Base-by-base conservation (phyloP, 2,329 filamentous ascomycete genomes). In the Cordyceps militaris region DNA sequence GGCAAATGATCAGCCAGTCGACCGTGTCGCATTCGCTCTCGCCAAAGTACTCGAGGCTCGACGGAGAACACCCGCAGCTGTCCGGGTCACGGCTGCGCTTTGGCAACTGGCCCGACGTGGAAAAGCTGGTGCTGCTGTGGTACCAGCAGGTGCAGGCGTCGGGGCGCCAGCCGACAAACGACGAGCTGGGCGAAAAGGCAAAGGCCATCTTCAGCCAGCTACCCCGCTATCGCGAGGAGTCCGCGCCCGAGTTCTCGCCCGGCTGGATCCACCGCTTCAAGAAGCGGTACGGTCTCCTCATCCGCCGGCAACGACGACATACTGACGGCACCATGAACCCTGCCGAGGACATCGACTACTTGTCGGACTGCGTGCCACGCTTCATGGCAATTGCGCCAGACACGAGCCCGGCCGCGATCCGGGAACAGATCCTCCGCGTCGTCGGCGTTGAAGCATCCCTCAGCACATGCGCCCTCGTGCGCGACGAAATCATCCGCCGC, bases 241-340 rank as follows among this genome's bases (percentile, higher is more conserved):
- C 70, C n/a, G 72, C 81, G 1, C 82, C 82, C 48, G 82, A 85
- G 67, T 85, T 85, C 66, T 84, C 81, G 0, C 82, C 82, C 0
- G 82, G 82, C 42, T 85, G 82, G 82, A 84, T 85, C 59, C 82
- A 85, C 63, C 76, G 82, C 36, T 85, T 85, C 71, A 85, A 85
- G 70, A 84, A 84, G 67, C 76, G 82, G 11, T 85, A 85, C 59
- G 81, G 81, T 0, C 72, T 85, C 16, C 71, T 85, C 19, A 77
- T 84, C 48, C 69, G 81, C 36, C 78, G 81, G 53, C 80, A 83
- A 63, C 77, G 81, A 21, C 76, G 80, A 0, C 77, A 78, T 62
- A 76, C 76, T 21, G 76, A 76, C 51, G 74, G 72, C 1, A 73
- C 73, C 19, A 61, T 73, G 38, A 78, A 80, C 62, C 73, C 75